phyloP scores from a whole-genome alignment of 768 basidiomycete species.

The Guyanaporus albipodus region DNA sequence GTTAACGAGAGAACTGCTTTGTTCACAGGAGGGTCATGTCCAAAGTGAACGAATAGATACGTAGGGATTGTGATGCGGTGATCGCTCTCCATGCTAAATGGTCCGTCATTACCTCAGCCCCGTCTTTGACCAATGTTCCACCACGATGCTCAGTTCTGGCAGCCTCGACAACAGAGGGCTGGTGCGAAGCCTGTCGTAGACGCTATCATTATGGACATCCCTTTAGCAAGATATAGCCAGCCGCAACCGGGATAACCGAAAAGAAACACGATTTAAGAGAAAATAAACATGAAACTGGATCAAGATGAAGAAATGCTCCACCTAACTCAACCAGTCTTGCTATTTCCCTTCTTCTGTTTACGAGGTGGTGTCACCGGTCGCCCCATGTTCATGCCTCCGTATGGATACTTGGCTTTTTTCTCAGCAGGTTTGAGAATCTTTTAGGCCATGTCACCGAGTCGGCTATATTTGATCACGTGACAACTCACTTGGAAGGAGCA shows the following conservation, averaged over 20 bases:
- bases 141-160: slow-evolving; percentile 12
- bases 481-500: slow-evolving; percentile 92
- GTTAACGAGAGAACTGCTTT: slow-evolving; percentile 16
- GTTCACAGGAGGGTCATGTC: slow-evolving; percentile 22
- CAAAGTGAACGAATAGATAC: slow-evolving; percentile 32
- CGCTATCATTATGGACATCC: slow-evolving; percentile 18
- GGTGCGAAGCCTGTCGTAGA: slow-evolving; percentile 16
- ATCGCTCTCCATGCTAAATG: slow-evolving; percentile 23
- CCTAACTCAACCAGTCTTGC: slow-evolving; percentile 51
- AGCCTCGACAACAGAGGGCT: slow-evolving; percentile 7
- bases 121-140: slow-evolving; percentile 12
- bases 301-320: slow-evolving; percentile 26
- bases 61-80: slow-evolving; percentile 24
- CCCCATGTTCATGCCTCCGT: slow-evolving; percentile 82
- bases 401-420: slow-evolving; percentile 94
- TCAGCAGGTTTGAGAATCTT: slow-evolving; percentile 99
- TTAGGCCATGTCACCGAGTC: neutral
- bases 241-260: slow-evolving; percentile 22
- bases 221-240: slow-evolving; percentile 29
- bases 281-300: slow-evolving; percentile 28
- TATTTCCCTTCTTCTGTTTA: slow-evolving; percentile 96
- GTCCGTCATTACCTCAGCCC: slow-evolving; percentile 20
- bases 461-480: slow-evolving; percentile 6
- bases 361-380: slow-evolving; percentile 93
- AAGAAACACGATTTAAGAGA: slow-evolving; percentile 26